A percentile compares a stretch with the other conserved stretches of the same genome.
Conservation (phyloP, 192 early-diverging fungal genomes). For the Lobosporangium transversale region DNA sequence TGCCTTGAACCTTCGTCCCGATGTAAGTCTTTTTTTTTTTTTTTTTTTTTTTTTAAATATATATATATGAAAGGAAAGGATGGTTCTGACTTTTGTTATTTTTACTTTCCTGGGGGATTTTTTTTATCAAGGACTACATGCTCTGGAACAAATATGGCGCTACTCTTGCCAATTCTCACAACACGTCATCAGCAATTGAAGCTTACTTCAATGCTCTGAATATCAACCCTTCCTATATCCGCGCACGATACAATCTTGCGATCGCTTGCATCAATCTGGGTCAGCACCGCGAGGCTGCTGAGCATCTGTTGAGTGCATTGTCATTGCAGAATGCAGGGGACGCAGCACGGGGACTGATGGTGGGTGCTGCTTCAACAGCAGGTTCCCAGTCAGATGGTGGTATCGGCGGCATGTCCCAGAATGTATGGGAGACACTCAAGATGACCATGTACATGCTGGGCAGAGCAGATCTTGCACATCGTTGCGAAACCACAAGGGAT, state of each 20-base stretch:
- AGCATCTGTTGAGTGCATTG: conserved; percentile 91
- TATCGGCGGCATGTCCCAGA: conserved; percentile 70
- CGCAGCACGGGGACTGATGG: conserved; percentile 47
- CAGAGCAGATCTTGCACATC: conserved; percentile 81
- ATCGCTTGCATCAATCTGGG: conserved; percentile 91
- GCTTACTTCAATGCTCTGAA: conserved; percentile 95
- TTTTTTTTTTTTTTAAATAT: conserved; percentile 4
- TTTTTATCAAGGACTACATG: conserved; percentile 77
- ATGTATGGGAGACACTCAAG: conserved; percentile 88
- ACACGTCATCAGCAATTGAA: conserved; percentile 81
- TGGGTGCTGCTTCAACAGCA: conserved; percentile 42
- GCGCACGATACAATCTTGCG: conserved; percentile 96
- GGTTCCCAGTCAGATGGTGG: conserved; percentile 47
- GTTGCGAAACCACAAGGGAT: conserved; percentile 77
- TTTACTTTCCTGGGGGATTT: background rate
- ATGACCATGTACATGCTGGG: conserved; percentile 80
- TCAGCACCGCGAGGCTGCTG: conserved; percentile 89
- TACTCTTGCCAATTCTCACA: conserved; percentile 90
- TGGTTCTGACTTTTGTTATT: too few species aligned
- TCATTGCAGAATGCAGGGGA: conserved; percentile 77
- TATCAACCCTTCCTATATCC: conserved; percentile 94
- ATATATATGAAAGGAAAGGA: too few species aligned
- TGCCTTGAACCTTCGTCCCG: conserved; percentile 84
- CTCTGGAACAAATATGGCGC: conserved; percentile 98
- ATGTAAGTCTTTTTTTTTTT: conserved; percentile 64